Evolutionary conservation across 2,329 filamentous ascomycete species (phyloP), one percentile per base, ranked within the genome.

Genomic region (Arthrobotrys megalospora): DNA sequence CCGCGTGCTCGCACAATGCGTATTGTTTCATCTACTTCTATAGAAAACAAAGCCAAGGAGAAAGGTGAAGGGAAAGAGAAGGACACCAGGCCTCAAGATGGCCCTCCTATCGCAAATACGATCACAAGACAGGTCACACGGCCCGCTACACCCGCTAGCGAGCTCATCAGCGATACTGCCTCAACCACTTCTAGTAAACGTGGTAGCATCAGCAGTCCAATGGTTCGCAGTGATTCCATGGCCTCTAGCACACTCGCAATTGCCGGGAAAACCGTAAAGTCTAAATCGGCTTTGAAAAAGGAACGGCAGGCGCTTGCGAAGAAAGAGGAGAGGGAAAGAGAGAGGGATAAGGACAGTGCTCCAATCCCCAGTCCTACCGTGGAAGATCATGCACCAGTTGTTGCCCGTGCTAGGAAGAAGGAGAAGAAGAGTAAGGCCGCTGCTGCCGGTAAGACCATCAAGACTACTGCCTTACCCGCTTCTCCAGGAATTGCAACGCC

Each of bases 381-480:
- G 58, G 86, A 87, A 80, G 85, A 87, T 8, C 86, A 88, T 80
- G 93, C 90, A 6, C 93, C 93, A 0, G 91, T 96, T 47, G 83
- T 93, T 60, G 92, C 92, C 38, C 89, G 93, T 65, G 94, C 94
- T 86, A 95, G 93, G 87, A 96, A 95, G 85, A 89, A 92, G 83
- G 95, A 93, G 85, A 90, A 91, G 81, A 91, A 89, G 81, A 71
- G 83, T 82, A 81, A 78, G 65, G 76, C 79, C 80, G 63, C 81
- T 7, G 50, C 45, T 34, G n/a, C 50, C 21, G 43, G 28, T 63
- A 78, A 63, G 34, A 67, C 52, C n/a, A 47, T 34, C 14, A 78
- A 71, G 28, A 55, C 67, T 7, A 53, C 32, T 21, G 66, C 75
- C 43, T 45, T 50, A 12, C 75, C 75, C n/a, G 52, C 52, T 58